phyloP scores from a whole-genome alignment of 2,329 filamentous ascomycete genomes.

The Colletotrichum aenigma region DNA sequence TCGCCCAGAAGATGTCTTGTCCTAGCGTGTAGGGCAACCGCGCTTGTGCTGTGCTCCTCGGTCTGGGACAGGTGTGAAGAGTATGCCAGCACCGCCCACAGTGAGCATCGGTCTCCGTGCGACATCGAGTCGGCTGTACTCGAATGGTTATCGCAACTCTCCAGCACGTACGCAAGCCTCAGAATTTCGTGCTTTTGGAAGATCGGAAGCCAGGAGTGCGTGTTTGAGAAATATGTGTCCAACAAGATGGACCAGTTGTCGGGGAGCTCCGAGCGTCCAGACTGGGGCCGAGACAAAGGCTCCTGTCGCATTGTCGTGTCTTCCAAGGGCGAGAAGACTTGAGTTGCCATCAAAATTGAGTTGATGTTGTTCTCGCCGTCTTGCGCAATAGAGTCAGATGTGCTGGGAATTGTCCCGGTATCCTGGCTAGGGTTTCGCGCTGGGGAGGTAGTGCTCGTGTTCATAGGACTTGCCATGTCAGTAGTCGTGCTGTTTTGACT shows the following conservation, averaged over 20 bases:
- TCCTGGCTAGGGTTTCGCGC: not conserved
- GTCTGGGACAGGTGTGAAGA: not conserved
- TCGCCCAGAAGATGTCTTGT: not conserved
- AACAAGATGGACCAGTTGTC: not conserved
- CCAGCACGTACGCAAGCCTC: not conserved
- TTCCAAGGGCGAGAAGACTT: not conserved
- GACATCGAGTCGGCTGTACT: not conserved
- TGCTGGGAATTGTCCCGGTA: not conserved
- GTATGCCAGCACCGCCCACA: constrained; percentile 14
- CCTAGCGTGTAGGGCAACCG: not conserved
- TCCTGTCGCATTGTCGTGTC: not conserved
- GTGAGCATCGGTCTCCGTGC: not conserved
- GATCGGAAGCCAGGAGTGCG: not conserved
- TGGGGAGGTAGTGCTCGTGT: not conserved
- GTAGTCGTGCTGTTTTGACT: not conserved
- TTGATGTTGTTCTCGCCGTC: not conserved
- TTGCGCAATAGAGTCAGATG: not conserved
- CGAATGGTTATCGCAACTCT: not conserved
- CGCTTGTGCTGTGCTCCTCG: not conserved
- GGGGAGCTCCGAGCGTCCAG: not conserved
- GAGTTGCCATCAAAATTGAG: not conserved
- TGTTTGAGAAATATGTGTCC: not conserved
- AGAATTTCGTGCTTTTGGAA: constrained; percentile 11
- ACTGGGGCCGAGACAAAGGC: not conserved
- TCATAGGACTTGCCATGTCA: not conserved